These are phyloP conservation scores for Saccharomyces hybrid DNA, from an alignment of 1,139 yeast species.

Conservation along the genomic window DNA sequence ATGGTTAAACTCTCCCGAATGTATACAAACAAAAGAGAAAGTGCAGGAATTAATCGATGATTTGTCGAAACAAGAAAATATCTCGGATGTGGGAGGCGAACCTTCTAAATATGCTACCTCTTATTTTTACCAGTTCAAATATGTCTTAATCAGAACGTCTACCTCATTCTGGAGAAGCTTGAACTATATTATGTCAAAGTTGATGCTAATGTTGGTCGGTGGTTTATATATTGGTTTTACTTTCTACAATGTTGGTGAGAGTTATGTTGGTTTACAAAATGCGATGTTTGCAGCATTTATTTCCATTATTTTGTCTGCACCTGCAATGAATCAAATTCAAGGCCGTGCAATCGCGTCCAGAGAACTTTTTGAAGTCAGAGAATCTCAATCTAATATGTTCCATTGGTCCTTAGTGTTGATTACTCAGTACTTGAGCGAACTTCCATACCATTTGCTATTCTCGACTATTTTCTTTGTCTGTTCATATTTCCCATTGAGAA, in stretches of 20 bases:
- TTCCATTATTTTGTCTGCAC: constrained; percentile 35
- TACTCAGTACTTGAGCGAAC: constrained; percentile 45
- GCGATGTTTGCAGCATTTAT: constrained; percentile 45
- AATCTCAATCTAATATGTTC: constrained; percentile 55
- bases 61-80: constrained; percentile 8
- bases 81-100: constrained; percentile 5
- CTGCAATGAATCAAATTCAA: constrained; percentile 41
- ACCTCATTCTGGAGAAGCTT: constrained; percentile 42
- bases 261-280: constrained; percentile 38
- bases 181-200: constrained; percentile 36
- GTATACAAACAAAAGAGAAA: constrained; percentile 16
- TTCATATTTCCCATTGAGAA: constrained; percentile 52
- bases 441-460: constrained; percentile 48
- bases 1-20: constrained; percentile 40
- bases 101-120: constrained; percentile 35
- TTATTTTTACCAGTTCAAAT: constrained; percentile 33
- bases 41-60: constrained; percentile 21
- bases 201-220: constrained; percentile 34
- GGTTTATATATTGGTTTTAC: constrained; percentile 42
- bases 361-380: constrained; percentile 55
- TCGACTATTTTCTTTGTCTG: constrained; percentile 46
- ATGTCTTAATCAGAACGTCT: constrained; percentile 33
- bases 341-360: constrained; percentile 44
- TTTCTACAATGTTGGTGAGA: constrained; percentile 34
- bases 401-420: constrained; percentile 53